Evolutionary conservation across 345 rosid species (phyloP), one percentile per base, ranked within the genome.

Genomic region (Kernera saxatilis): DNA sequence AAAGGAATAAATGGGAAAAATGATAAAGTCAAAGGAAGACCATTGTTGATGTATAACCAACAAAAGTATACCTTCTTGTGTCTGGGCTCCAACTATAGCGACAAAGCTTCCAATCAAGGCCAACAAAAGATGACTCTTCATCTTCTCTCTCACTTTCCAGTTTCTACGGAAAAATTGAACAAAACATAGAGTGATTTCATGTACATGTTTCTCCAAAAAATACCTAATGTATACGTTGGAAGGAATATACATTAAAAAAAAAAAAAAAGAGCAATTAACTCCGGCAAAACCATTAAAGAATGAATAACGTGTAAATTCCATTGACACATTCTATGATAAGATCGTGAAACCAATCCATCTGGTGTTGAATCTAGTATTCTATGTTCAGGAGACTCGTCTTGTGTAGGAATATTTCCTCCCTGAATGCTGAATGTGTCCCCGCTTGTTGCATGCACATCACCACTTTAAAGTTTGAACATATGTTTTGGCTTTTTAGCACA

Each of bases 31-130:
- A 56, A 56, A 18, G 25, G 13, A 43, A 64, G 22, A 33, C 22
- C 7, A 4, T 33, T 46, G 32, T 14, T 32, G 7, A 3, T 30
- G 3, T 32, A n/a, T 49, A 36, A 19, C n/a, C n/a, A n/a, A n/a
- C n/a, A n/a, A n/a, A n/a, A n/a, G n/a, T 12, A 26, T 70, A 72
- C 76, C 76, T 41, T 72, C 69, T 63, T 72, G 76, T 21, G 25
- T 51, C 10, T 72, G 70, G 7, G 70, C 54, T 33, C 27, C 64
- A 40, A 52, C 64, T 5, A 72, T 23, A 43, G 55, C 17, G 49
- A 6, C 17, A 23, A 53, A 72, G 8, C 18, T 64, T 32, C 56
- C 76, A 44, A 72, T 23, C 3, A 72, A 21, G 49, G 29, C 70
- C 39, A 72, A 64, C 29, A 52, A 17, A 43, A 72, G 27, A 63